Evolutionary conservation across 2,329 filamentous ascomycete species (phyloP), one percentile per base, ranked within the genome.

Genomic region (Paracorniculantispora psalliotae): DNA sequence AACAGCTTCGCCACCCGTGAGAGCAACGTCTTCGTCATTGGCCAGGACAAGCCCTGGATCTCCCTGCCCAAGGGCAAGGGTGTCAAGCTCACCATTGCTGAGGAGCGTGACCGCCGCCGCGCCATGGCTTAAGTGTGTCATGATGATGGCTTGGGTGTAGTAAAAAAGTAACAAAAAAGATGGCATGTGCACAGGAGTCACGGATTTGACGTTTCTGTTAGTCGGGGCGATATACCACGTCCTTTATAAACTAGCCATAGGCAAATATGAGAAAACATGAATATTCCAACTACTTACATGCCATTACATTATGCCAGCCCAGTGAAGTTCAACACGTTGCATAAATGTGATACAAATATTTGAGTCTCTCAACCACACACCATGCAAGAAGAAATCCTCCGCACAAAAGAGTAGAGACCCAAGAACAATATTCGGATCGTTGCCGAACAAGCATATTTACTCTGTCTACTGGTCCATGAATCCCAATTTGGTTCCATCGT

Each of bases 31-130:
- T 99, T 99, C 84, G 88, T 99, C 83, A 97, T 99, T 72, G 94
- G 94, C 74, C 85, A 88, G 72, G 94, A 99, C 76, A 97, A 97
- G 90, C 93, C 94, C 75, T 99, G 94, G 94, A 88, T 99, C 82
- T 96, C 91, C 73, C 88, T 99, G 77, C 96, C 94, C 79, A 99
- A 97, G 91, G 94, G 94, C 84, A 97, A 97, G 88, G 94, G 94
- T 91, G 94, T 99, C 85, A 96, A 97, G 91, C 91, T 97, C 79
- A 88, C 89, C 76, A 97, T 99, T 75, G 92, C 93, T 71, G 93
- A 99, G 85, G 93, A 99, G 91, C 88, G 93, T 85, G 93, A 99
- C 82, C 92, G 93, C 80, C 91, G 92, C 77, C 90, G 94, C 75
- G 91, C 92, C 68, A 68, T 80, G 65, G 75, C 78, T 69, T 82